Percentiles rank a stretch among this genome's conserved stretches.
phyloP scores from a whole-genome alignment of 805 yeast genomes.

The Vanderwaltozyma verrucispora region DNA sequence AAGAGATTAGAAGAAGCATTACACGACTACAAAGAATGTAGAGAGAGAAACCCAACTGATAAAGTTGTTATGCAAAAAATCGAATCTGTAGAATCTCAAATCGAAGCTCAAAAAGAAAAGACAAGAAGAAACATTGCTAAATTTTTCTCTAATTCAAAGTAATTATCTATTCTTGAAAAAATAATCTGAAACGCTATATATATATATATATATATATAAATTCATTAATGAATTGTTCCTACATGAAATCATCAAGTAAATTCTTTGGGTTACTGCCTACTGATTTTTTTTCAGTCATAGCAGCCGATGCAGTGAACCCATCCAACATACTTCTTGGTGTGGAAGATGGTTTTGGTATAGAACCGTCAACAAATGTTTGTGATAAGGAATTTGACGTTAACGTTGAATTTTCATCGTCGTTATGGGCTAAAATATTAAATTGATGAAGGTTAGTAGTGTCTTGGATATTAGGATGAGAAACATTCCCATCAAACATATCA shows the following conservation, averaged over 20 bases:
- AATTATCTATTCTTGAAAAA: neutral
- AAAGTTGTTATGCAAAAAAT: slow-evolving; percentile 37
- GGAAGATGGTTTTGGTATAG: too few species aligned
- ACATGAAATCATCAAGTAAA: slow-evolving; percentile 19
- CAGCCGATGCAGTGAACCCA: neutral
- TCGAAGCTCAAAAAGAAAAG: slow-evolving; percentile 36
- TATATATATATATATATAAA: neutral
- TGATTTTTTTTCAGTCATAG: neutral
- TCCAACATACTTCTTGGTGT: slow-evolving; percentile 4
- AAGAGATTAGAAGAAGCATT: slow-evolving; percentile 43
- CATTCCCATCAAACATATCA: slow-evolving; percentile 24
- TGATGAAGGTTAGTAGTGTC: slow-evolving; percentile 2
- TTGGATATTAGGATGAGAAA: too few species aligned
- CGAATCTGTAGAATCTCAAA: slow-evolving; percentile 30
- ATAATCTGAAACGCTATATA: neutral
- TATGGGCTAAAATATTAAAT: too few species aligned
- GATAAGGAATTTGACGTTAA: too few species aligned
- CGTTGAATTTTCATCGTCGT: too few species aligned
- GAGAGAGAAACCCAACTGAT: slow-evolving; percentile 38
- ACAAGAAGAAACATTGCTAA: slow-evolving; percentile 51
- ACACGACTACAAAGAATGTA: slow-evolving; percentile 36
- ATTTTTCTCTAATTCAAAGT: slow-evolving; percentile 36
- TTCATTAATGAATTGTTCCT: slow-evolving; percentile 1
- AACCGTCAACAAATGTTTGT: too few species aligned
- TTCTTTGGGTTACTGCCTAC: neutral